Percentiles rank a stretch among this genome's conserved stretches.
Evolutionary conservation across 495 filamentous ascomycete species (phyloP).

Genomic region (Bacidia rubella): DNA sequence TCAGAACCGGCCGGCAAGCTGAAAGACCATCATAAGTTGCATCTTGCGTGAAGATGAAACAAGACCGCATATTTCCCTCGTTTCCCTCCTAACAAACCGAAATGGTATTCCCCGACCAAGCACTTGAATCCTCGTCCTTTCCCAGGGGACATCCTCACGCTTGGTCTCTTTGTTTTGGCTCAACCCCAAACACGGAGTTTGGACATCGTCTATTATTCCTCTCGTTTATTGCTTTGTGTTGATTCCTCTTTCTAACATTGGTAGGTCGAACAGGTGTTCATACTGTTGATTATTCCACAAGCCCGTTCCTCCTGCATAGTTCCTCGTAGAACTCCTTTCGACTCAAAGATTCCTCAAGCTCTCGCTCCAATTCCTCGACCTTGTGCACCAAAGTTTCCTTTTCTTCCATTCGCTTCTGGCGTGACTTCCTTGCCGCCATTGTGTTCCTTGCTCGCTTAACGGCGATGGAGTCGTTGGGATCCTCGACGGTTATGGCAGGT

Average conservation of each 20-base stretch:
- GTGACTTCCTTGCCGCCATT: constrained; percentile 86
- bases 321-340: constrained; percentile 19
- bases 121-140: constrained; percentile 11
- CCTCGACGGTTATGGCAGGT: constrained; percentile 62
- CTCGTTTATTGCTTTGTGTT: too few relatives aligned
- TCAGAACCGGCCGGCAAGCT: constrained; percentile 37
- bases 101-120: constrained; percentile 15
- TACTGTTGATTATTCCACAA: constrained; percentile 17
- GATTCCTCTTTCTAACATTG: too few relatives aligned
- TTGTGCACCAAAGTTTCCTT: constrained; percentile 46
- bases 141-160: constrained; percentile 7
- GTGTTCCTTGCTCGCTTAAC: constrained; percentile 95
- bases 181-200: constrained; percentile 16
- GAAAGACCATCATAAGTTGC: constrained; percentile 14
- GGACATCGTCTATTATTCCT: too few relatives aligned
- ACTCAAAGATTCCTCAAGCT: too few relatives aligned
- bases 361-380: constrained; percentile 24
- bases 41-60: constrained; percentile 6
- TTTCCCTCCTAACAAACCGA: constrained; percentile 22
- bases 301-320: constrained; percentile 16
- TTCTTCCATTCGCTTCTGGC: constrained; percentile 63
- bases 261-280: too few relatives aligned
- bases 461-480: constrained; percentile 55
- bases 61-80: constrained; percentile 23
- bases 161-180: constrained; percentile 11